phyloP scores from a whole-genome alignment of 768 basidiomycete genomes.

The Amanita phalloides region DNA sequence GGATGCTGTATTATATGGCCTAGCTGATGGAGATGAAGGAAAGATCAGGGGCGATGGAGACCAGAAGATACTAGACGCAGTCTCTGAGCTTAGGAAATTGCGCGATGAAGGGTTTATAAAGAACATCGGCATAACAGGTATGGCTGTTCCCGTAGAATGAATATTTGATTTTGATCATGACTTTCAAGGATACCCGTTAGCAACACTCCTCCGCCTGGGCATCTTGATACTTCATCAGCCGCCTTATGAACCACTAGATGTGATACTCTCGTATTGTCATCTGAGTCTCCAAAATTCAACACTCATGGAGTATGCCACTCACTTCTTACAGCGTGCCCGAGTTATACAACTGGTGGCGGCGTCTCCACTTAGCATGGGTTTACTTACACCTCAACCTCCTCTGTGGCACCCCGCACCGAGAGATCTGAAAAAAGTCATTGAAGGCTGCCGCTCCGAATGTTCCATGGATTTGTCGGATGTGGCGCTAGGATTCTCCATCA shows the following conservation, averaged over 20 bases:
- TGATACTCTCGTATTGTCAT: conserved; percentile 75
- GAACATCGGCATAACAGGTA: conserved; percentile 75
- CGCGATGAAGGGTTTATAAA: conserved; percentile 64
- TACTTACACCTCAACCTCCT: conserved; percentile 48
- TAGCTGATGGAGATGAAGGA: conserved; percentile 45
- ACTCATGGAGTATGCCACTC: conserved; percentile 41
- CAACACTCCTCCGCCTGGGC: conserved; percentile 75
- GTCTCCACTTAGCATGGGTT: conserved; percentile 79
- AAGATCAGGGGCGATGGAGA: conserved; percentile 61
- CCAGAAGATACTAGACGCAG: conserved; percentile 56
- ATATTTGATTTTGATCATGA: neutral
- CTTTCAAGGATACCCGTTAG: conserved; percentile 62
- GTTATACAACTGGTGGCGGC: conserved; percentile 65
- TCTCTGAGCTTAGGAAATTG: conserved; percentile 52
- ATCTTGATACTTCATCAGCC: conserved; percentile 58
- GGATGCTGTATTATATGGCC: conserved; percentile 54
- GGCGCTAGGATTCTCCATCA: conserved; percentile 65
- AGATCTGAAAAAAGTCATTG: conserved; percentile 31
- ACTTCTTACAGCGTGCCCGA: conserved; percentile 50
- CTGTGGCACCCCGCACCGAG: conserved; percentile 72
- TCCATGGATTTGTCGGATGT: conserved; percentile 44
- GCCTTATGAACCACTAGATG: conserved; percentile 65
- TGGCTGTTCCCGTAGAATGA: neutral
- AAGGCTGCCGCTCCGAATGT: conserved; percentile 28
- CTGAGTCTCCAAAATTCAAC: conserved; percentile 65